Conservation (phyloP, 1,284 basidiomycete species). For the Thecaphora frezii region DNA sequence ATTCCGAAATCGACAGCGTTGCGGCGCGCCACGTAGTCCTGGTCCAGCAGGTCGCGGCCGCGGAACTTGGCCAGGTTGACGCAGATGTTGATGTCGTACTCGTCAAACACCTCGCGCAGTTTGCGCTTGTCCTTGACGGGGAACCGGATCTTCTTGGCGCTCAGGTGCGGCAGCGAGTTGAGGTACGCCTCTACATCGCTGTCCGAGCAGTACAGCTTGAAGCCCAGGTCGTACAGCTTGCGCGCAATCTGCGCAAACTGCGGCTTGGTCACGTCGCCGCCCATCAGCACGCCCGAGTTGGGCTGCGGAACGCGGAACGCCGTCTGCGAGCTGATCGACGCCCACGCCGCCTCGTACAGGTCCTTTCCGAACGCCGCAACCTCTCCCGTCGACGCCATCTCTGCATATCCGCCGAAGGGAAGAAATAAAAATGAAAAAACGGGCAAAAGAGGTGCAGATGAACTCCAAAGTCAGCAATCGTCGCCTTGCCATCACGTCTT, state of each 20-base stretch:
- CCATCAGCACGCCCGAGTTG: conserved; percentile 79
- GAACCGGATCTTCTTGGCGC: conserved; percentile 87
- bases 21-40: conserved; percentile 87
- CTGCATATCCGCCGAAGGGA: conserved; percentile 60
- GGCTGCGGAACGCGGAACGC: conserved; percentile 83
- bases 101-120: conserved; percentile 78
- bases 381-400: conserved; percentile 99
- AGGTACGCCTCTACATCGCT: conserved; percentile 77
- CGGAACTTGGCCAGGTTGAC: conserved; percentile 87
- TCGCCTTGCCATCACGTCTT: too few relatives aligned
- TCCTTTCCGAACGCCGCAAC: conserved; percentile 96
- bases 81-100: conserved; percentile 92
- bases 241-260: conserved; percentile 81
- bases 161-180: conserved; percentile 64
- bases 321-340: conserved; percentile 80
- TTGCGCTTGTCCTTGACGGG: conserved; percentile 96
- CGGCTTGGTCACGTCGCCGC: conserved; percentile 79
- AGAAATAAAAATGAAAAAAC: conserved; percentile 2
- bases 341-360: conserved; percentile 96
- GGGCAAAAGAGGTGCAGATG: too few relatives aligned
- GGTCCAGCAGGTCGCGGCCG: conserved; percentile 77
- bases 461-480: too few relatives aligned
- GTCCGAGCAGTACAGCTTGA: conserved; percentile 89
- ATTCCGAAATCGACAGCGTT: conserved; percentile 59
- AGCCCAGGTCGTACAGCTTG: conserved; percentile 67